phyloP scores from a whole-genome alignment of 2,329 filamentous ascomycete species.

The Periconia sp. region DNA sequence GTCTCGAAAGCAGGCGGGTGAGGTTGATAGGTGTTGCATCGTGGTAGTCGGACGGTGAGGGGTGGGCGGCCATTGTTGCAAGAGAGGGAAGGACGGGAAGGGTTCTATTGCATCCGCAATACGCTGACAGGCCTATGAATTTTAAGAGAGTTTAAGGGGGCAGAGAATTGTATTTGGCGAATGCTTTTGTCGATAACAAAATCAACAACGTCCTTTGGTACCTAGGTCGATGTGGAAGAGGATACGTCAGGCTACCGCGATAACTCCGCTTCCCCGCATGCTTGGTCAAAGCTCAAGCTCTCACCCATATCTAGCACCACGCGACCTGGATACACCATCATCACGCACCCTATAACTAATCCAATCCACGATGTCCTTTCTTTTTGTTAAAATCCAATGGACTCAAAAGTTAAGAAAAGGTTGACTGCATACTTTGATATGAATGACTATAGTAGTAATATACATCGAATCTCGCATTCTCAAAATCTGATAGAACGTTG shows the following conservation, averaged over 20 bases:
- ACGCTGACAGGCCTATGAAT: background rate
- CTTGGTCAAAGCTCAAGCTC: conserved; percentile 13
- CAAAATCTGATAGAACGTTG: too few species aligned
- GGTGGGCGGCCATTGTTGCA: conserved; percentile 8
- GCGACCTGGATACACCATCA: too few species aligned
- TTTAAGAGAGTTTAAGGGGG: background rate
- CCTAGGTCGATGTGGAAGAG: background rate
- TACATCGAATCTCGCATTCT: too few species aligned
- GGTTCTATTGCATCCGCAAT: background rate
- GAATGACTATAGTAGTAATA: too few species aligned
- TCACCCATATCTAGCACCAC: background rate
- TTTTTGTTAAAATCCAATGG: too few species aligned
- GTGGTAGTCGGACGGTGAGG: conserved; percentile 24
- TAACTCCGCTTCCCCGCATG: conserved; percentile 9
- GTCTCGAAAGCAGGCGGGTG: conserved; percentile 63
- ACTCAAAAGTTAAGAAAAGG: too few species aligned
- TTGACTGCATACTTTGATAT: too few species aligned
- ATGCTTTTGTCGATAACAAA: background rate
- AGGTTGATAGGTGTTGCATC: conserved; percentile 52
- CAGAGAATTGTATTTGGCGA: background rate
- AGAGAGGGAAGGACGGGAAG: background rate
- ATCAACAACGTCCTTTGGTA: too few species aligned
- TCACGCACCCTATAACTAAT: too few species aligned
- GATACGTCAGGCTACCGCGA: background rate
- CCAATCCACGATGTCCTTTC: too few species aligned